Base-by-base conservation (phyloP, 108 stramenopile species). In the Cyclotella cryptica region DNA sequence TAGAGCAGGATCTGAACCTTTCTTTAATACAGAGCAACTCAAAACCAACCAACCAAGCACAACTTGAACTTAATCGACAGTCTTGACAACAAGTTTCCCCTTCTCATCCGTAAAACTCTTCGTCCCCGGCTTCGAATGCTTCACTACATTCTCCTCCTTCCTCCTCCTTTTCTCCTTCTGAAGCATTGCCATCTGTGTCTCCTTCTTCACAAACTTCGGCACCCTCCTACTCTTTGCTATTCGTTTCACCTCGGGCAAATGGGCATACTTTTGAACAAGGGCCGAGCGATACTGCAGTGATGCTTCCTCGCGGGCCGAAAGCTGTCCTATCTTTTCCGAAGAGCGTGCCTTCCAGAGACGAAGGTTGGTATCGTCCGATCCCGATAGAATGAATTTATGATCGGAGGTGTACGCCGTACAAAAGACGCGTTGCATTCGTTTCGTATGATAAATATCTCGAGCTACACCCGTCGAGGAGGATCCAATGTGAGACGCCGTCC, bases 351-450 rank as follows among this genome's bases (percentile, higher is more conserved):
- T 99, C 98, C 98, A 99, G 39, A 99, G 76, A 17, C 99, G 89
- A 12, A 99, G 44, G 72, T 99, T 99, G 28, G 97, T 94, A 83
- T 99, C 99, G 77, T 98, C 98, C 68, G 92, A 93, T 17, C 98
- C 99, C 46, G 93, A 93, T 4, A 99, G 71, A 22, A 99, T 87
- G 71, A 90, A 99, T 43, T 92, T 88, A 42, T 93, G 87, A 85
- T 99, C 99, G 66, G 89, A 84, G 22, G 97, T 93, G 78, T 90
- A 99, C 71, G 95, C 85, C 44, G 98, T 97, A 53, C 93, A 90
- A 78, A 98, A 98, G 19, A 99, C 95, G 11, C 98, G 86, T 83
- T 99, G 99, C 99, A 99, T 99, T 35, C 99, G 94, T 69, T 97
- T 98, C 18, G 99, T 91, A 78, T 99, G 98, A 77, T 99, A 99